Evolutionary conservation across 441 rosid species (phyloP), one percentile per base, ranked within the genome.

Genomic region (Populus trichocarpa): DNA sequence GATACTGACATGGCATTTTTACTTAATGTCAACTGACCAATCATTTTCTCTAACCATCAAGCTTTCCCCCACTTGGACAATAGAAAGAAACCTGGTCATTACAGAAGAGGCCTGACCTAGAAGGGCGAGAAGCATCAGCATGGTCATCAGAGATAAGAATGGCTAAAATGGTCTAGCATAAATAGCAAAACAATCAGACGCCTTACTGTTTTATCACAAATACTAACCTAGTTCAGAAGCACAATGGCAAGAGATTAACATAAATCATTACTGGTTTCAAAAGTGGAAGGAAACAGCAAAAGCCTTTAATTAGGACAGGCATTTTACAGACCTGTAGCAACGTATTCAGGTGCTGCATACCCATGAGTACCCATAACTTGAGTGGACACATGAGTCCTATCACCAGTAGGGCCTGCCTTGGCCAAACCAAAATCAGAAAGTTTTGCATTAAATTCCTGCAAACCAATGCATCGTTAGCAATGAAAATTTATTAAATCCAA

Each of bases 371-470:
- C 99, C 92, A 95, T 92, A 79, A 95, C 89, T 74, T 93, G 86
- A 71, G 99, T 95, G 2, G 99, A 90, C 50, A 95, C 98, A 22
- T 95, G 96, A 75, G 95, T 92, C 78, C 87, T 90, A 72, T 90
- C 98, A 61, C 96, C 98, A 0, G 91, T 90, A 50, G 98, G 98
- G 36, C 97, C 98, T 73, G 91, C 99, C 84, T 92, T 95, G 73
- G 99, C 99, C 81, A 95, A 85, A 30, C 99, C 99, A 71, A 95
- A 95, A 87, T 95, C 99, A 30, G 98, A 95, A 75, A 95, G 97
- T 84, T 95, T 95, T 61, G 99, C 97, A 81, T 87, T 93, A 88
- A 92, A 92, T 80, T 88, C 90, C 98, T 95, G 86, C 83, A 84
- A 59, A 33, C 67, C 71, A 61, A 71, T 33, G 57, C 40, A 80